Conservation (phyloP, 352 stramenopile genomes). For the Pelagophyceae sp. region DNA sequence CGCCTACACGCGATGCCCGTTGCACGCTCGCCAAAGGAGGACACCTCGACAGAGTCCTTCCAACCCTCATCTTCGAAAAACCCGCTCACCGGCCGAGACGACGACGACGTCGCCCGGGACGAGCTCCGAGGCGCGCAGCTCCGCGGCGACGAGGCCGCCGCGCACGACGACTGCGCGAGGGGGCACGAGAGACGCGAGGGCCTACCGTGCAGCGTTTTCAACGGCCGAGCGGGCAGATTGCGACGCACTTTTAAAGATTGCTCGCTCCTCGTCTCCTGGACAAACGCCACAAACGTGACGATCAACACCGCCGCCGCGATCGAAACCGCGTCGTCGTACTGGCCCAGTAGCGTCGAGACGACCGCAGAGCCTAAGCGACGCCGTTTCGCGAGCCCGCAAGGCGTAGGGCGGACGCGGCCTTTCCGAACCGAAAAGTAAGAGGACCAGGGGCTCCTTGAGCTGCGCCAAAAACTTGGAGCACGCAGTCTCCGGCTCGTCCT, state of each 20-base stretch:
- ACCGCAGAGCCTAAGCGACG: conserved; percentile 47
- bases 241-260: conserved; percentile 38
- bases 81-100: conserved; percentile 75
- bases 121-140: conserved; percentile 36
- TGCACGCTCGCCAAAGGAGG: conserved; percentile 12
- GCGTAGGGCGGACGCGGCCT: no score
- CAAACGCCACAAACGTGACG: conserved; percentile 88
- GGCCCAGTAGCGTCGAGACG: conserved; percentile 78
- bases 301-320: conserved; percentile 90
- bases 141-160: not conserved
- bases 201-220: conserved; percentile 54
- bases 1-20: no score
- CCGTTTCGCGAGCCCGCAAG: no score
- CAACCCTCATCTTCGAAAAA: conserved; percentile 33
- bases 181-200: conserved; percentile 51
- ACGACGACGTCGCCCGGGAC: conserved; percentile 67
- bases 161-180: conserved; percentile 37
- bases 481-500: conserved; percentile 26
- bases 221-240: no score
- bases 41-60: not conserved
- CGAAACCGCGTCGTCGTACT: conserved; percentile 86
- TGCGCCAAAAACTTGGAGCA: conserved; percentile 63
- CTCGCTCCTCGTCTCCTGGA: conserved; percentile 71
- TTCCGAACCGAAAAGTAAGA: conserved; percentile 80
- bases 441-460: conserved; percentile 92